Base-by-base conservation (phyloP, 2,329 filamentous ascomycete species). In the Cordyceps pruinosa region DNA sequence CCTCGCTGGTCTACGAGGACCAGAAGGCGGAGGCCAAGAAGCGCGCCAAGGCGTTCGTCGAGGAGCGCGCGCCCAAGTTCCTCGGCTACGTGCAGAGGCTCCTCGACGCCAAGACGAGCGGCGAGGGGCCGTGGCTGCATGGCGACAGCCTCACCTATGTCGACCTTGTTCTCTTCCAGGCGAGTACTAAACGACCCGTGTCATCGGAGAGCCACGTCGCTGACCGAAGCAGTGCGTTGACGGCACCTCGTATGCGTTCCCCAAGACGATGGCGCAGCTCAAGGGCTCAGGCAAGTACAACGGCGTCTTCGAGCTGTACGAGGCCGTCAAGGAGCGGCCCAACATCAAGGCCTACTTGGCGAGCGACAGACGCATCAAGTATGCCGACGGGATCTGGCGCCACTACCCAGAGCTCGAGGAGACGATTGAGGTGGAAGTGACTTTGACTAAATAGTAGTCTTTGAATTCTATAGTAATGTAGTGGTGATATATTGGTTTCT, bases 81-180 rank as follows among this genome's bases (percentile, higher is more conserved):
- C 70, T 92, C 23, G 77, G 72, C 2, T 90, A 88, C 69, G 88
- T 90, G 62, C 82, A 90, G 73, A 74, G 85, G 1, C 79, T 87
- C 19, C 67, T 93, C 8, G 65, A 69, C n/a, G 66, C 68, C 19
- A 82, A 85, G 62, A 74, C 79, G 30, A 79, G 77, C 58, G 75
- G 77, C 0, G 80, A 82, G 0, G 74, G 82, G 5, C 82, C 82
- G 25, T 90, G 85, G 77, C 69, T 93, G 0, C 85, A 89, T 46
- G 86, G 84, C 0, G 78, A 76, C 0, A 73, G 73, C 60, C 63
- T 92, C 61, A 88, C 83, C 0, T 89, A 87, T 69, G 89, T 87
- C 15, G 89, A 93, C 67, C 74, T 88, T 49, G 85, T 88, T 2
- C 67, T 91, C 1, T 92, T 87, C 75, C 87, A 90, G 71, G 84